phyloP scores from a whole-genome alignment of 2,329 filamentous ascomycete genomes.

The Microdochium paspali region DNA sequence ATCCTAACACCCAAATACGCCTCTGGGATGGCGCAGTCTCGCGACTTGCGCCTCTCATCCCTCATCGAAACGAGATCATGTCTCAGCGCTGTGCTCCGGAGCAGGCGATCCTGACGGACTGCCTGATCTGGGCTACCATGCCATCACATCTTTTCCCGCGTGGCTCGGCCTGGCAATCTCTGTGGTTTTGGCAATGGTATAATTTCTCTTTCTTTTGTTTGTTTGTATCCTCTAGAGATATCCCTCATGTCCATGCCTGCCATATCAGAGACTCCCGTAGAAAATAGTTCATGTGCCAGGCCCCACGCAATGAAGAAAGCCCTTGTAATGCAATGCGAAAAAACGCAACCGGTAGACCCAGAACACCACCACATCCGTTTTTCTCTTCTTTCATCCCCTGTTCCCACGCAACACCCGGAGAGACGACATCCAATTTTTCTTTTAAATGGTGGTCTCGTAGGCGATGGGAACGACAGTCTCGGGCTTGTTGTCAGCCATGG shows the following conservation, averaged over 20 bases:
- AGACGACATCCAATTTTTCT: slow-evolving; percentile 29
- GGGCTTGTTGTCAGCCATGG: slow-evolving; percentile 71
- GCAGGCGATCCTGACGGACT: background rate
- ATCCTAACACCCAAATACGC: background rate
- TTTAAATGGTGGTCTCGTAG: slow-evolving; percentile 98
- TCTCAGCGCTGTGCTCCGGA: background rate
- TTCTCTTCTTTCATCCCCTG: background rate
- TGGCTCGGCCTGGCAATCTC: background rate
- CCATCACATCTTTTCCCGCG: background rate
- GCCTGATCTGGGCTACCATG: background rate
- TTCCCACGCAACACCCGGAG: slow-evolving; percentile 8
- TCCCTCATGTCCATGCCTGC: slow-evolving; percentile 1
- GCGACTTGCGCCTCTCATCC: too few relatives aligned
- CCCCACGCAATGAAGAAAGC: background rate
- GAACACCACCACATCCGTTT: slow-evolving; percentile 12
- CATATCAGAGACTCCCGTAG: slow-evolving; percentile 1
- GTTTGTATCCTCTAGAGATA: background rate
- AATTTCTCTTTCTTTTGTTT: background rate
- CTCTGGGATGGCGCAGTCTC: background rate
- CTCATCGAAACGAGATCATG: background rate
- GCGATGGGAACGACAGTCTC: slow-evolving; percentile 86
- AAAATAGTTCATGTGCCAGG: background rate
- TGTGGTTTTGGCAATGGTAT: background rate
- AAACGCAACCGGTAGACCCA: slow-evolving; percentile 21
- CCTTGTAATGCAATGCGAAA: slow-evolving; percentile 16